These are phyloP conservation scores for Metschnikowia baotianmanensis DNA, from an alignment of 805 yeast species.

Conservation along the genomic window DNA sequence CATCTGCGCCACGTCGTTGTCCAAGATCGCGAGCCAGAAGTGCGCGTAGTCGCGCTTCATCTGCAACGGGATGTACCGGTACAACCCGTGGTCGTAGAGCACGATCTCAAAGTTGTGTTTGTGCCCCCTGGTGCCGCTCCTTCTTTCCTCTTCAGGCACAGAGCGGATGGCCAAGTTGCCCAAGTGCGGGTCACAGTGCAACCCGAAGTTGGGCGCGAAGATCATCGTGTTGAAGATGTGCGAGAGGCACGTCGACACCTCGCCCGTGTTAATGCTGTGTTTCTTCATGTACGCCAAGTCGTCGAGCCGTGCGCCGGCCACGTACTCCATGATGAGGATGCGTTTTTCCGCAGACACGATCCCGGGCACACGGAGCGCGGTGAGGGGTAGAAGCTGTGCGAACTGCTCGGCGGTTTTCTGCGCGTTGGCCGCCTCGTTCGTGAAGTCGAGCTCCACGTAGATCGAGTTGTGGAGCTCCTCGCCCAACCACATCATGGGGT, in stretches of 20 bases:
- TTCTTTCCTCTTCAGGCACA: conserved; percentile 12
- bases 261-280: conserved; percentile 66
- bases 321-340: conserved; percentile 82
- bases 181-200: conserved; percentile 98
- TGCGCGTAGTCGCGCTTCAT: conserved; percentile 82
- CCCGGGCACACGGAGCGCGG: conserved; percentile 80
- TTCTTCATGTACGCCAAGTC: conserved; percentile 61
- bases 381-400: conserved; percentile 42
- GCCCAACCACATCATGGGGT: conserved; percentile 92
- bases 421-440: conserved; percentile 83
- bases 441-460: conserved; percentile 86
- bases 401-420: conserved; percentile 67
- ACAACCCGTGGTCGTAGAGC: conserved; percentile 92
- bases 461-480: conserved; percentile 87
- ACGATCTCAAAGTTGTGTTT: conserved; percentile 91
- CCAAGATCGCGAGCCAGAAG: conserved; percentile 88
- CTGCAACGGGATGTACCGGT: conserved; percentile 74
- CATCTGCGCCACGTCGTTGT: conserved; percentile 66
- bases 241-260: conserved; percentile 81
- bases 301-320: conserved; percentile 81
- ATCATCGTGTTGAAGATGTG: conserved; percentile 95
- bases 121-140: conserved; percentile 39
- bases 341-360: conserved; percentile 65
- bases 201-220: conserved; percentile 84
- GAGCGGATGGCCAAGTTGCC: conserved; percentile 86